A percentile compares a stretch with the other conserved stretches of the same genome.
phyloP scores from a whole-genome alignment of 805 yeast genomes.

The Candida golubevii region DNA sequence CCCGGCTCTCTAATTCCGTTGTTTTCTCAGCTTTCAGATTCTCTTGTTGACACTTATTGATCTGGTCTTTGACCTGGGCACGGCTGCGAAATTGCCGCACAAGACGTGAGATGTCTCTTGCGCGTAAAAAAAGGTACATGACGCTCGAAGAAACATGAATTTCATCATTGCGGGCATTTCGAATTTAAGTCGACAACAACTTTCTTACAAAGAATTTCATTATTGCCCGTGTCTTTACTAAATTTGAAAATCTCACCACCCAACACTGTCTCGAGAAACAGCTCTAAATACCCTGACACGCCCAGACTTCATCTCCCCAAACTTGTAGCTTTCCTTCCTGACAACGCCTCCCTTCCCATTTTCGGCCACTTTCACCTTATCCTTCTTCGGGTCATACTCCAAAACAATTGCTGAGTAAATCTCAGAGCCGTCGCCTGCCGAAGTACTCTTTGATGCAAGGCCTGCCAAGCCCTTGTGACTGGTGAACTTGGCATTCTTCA shows the following conservation, averaged over 20 bases:
- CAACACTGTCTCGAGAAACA: slow-evolving; percentile 67
- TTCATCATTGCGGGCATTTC: too few species aligned
- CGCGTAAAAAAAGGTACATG: too few species aligned
- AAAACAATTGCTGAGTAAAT: slow-evolving; percentile 52
- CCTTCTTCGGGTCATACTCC: slow-evolving; percentile 71
- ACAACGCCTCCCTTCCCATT: slow-evolving; percentile 47
- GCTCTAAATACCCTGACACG: slow-evolving; percentile 74
- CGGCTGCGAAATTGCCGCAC: too few species aligned
- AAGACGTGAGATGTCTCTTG: too few species aligned
- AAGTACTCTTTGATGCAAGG: slow-evolving; percentile 32
- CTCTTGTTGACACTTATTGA: too few species aligned
- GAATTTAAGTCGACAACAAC: too few species aligned
- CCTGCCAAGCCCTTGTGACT: slow-evolving; percentile 51
- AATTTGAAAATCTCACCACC: slow-evolving; percentile 46
- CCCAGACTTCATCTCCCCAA: slow-evolving; percentile 75
- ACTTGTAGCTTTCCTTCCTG: slow-evolving; percentile 56
- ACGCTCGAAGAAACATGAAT: too few species aligned
- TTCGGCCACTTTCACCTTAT: slow-evolving; percentile 66
- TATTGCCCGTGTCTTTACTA: too few species aligned
- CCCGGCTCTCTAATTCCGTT: too few species aligned
- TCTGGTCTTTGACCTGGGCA: too few species aligned
- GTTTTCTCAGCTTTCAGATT: too few species aligned
- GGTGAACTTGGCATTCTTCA: slow-evolving; percentile 70
- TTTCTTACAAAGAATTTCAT: too few species aligned
- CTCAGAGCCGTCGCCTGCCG: slow-evolving; percentile 51